A percentile compares a stretch with the other conserved stretches of the same genome.
Conservation (phyloP, 176 grass and related monocot species). For the Avena insularis region DNA sequence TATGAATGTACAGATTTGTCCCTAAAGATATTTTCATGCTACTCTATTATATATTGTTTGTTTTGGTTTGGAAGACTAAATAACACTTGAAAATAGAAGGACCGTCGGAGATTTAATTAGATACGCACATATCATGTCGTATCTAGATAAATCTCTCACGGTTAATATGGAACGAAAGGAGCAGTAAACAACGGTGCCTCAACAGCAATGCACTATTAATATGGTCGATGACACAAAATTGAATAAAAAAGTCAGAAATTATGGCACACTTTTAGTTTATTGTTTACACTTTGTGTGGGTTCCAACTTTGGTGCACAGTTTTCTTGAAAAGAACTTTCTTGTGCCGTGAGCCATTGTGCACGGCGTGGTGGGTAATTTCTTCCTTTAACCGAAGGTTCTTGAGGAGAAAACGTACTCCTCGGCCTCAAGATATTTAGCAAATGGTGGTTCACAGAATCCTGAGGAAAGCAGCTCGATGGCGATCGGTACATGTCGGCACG, state of each 20-base stretch:
- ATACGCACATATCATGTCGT: too few species aligned
- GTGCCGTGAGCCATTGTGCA: too few species aligned
- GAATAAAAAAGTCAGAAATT: neutral
- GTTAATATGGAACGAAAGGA: too few species aligned
- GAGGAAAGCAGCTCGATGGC: neutral
- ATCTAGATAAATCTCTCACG: too few species aligned
- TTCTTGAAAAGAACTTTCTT: neutral
- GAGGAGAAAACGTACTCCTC: neutral
- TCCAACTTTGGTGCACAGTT: neutral
- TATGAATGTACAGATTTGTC: neutral
- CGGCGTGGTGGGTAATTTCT: too few species aligned
- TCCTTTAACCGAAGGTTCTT: neutral
- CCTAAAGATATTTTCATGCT: neutral
- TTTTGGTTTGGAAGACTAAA: too few species aligned
- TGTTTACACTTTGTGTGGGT: neutral
- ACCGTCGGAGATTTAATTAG: too few species aligned
- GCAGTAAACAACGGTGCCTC: too few species aligned
- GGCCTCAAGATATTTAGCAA: neutral
- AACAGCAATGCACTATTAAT: too few species aligned
- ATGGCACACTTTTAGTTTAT: too few species aligned
- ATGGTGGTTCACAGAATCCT: neutral
- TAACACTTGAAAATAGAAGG: too few species aligned
- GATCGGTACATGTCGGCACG: neutral
- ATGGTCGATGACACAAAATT: neutral
- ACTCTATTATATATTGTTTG: too few species aligned